These are phyloP conservation scores for Verticillium tricorpus DNA, from an alignment of 2,329 filamentous ascomycete species.

Conservation along the genomic window DNA sequence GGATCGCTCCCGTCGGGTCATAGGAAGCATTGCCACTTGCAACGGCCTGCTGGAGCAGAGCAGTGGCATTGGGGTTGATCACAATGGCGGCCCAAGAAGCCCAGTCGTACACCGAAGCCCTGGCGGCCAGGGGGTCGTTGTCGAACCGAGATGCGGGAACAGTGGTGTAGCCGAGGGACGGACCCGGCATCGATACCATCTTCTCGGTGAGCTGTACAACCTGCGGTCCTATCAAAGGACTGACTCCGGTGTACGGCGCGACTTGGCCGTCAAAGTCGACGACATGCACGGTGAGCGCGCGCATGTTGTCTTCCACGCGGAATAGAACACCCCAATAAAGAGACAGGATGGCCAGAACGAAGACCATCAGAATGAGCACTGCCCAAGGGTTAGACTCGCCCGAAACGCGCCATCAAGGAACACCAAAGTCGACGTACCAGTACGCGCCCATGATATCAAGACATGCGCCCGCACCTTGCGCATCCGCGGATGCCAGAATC, in stretches of 20 bases:
- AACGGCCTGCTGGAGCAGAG: constrained; percentile 50
- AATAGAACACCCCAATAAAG: constrained; percentile 59
- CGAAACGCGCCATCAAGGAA: background rate
- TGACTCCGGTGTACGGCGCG: constrained; percentile 42
- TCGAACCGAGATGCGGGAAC: constrained; percentile 45
- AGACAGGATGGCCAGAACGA: constrained; percentile 52
- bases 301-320: constrained; percentile 41
- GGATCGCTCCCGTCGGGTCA: constrained; percentile 53
- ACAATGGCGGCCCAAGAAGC: constrained; percentile 58
- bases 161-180: constrained; percentile 45
- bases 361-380: constrained; percentile 48
- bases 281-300: constrained; percentile 47
- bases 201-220: constrained; percentile 40
- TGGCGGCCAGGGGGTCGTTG: constrained; percentile 50
- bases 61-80: constrained; percentile 58
- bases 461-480: constrained; percentile 20
- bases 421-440: constrained; percentile 12
- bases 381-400: background rate
- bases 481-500: constrained; percentile 37
- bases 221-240: constrained; percentile 52
- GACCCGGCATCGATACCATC: constrained; percentile 30
- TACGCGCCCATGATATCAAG: constrained; percentile 19
- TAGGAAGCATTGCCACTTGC: constrained; percentile 51
- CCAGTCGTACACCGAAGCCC: constrained; percentile 54
- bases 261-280: constrained; percentile 59